Base-by-base conservation (phyloP, 352 stramenopile genomes). In the Thraustotheca clavata region DNA sequence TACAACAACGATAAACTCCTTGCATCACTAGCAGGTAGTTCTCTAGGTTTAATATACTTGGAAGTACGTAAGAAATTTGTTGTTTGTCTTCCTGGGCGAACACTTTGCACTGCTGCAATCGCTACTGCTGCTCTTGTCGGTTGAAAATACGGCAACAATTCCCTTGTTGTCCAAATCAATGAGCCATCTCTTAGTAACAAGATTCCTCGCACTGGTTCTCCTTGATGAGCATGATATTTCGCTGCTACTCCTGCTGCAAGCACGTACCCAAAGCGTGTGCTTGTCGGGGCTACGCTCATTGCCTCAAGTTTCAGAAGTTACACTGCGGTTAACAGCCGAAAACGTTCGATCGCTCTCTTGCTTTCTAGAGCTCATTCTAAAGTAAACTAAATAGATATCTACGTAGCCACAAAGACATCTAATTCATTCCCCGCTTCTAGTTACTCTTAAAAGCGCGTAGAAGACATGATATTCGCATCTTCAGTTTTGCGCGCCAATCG, bases 11-110 rank as follows among this genome's bases (percentile, higher is more conserved):
- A 92, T 7, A 92, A 69, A 41, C 83, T 89, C 7, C 61, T 74
- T n/a, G 87, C 77, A 62, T 92, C 83, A 49, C 67, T 90, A 4
- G 60, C 62, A 0, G 80, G 74, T 11, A 91, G 67, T 8, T 74
- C 68, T 0, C 78, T 68, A 6, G 67, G 52, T 26, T 49, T 26
- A 18, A 94, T 47, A 59, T 89, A 94, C 68, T 94, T 94, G 65
- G 88, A 86, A 3, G 84, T 94, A 40, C 84, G 76, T 39, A 91
- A 74, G 49, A 94, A 83, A 29, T 88, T 94, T 6, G 77, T 85
- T 14, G 77, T 90, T 54, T 94, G 84, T 0, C 82, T 75, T 12
- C 84, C 84, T 5, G 76, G 75, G 14, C 82, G 73, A 36, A 94
- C 76, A 34, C 73, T 79, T 43, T 71, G 71, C 4, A 89, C 76